These are phyloP conservation scores for Tetrahymena elliotti DNA, from an alignment of 73 alveolate species.

Conservation along the genomic window DNA sequence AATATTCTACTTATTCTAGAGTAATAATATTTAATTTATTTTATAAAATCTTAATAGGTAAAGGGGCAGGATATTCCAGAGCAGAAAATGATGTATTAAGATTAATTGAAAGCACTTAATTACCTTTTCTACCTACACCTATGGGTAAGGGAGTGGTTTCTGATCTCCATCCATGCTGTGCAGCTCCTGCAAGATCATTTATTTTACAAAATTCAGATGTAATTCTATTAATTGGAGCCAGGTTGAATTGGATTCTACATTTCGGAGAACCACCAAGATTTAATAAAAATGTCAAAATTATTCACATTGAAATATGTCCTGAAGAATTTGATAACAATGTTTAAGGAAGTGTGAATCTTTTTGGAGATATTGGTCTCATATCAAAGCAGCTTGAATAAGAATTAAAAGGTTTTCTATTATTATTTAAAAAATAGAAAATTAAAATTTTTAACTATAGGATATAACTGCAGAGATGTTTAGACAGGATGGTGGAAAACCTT, in stretches of 20 bases:
- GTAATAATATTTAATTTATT: not conserved
- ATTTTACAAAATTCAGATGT: constrained; percentile 75
- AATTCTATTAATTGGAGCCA: constrained; percentile 67
- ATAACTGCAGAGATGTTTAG: constrained; percentile 10
- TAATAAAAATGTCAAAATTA: constrained; percentile 53
- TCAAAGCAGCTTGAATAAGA: constrained; percentile 14
- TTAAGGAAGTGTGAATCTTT: constrained; percentile 31
- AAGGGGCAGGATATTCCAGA: constrained; percentile 67
- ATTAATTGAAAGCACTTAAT: constrained; percentile 42
- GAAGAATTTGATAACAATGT: constrained; percentile 58
- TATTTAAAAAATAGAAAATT: not conserved
- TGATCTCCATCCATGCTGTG: constrained; percentile 53
- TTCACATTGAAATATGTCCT: constrained; percentile 59
- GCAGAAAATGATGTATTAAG: constrained; percentile 56
- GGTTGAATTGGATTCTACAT: constrained; percentile 82
- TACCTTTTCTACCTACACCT: constrained; percentile 83
- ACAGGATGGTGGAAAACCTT: constrained; percentile 26
- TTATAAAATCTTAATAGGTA: constrained; percentile 26
- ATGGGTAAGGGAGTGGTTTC: constrained; percentile 85
- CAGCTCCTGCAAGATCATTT: constrained; percentile 74
- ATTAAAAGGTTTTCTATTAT: not conserved
- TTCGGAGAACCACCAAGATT: constrained; percentile 83
- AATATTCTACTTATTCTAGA: not conserved
- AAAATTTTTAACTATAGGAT: not conserved
- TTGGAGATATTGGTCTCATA: constrained; percentile 52